These are phyloP conservation scores for Pichia cephalocereana DNA, from an alignment of 805 yeast genomes.

Conservation along the genomic window DNA sequence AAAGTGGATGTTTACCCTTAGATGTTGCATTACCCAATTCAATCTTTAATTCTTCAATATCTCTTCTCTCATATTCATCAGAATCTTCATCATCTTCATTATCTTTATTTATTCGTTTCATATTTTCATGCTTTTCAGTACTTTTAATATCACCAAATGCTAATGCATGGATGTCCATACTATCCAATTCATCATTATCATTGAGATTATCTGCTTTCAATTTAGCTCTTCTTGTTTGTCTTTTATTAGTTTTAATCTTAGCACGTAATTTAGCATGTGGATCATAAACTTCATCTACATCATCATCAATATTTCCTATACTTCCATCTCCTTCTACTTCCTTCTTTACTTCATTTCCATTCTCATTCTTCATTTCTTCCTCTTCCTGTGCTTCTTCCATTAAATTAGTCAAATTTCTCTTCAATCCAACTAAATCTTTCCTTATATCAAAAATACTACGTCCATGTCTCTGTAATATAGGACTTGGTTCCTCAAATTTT, in stretches of 20 bases:
- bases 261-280: constrained; percentile 14
- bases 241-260: constrained; percentile 37
- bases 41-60: constrained; percentile 8
- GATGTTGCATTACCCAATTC: constrained; percentile 13
- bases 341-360: neutral
- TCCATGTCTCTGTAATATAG: constrained; percentile 5
- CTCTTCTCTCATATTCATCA: constrained; percentile 15
- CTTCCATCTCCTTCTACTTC: constrained; percentile 3
- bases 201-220: constrained; percentile 30
- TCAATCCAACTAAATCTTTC: constrained; percentile 4
- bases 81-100: constrained; percentile 12
- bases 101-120: neutral
- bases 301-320: neutral
- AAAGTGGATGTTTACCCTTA: constrained; percentile 21
- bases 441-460: constrained; percentile 7
- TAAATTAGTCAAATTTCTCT: constrained; percentile 5
- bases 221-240: constrained; percentile 43
- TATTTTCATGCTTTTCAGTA: neutral
- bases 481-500: constrained; percentile 5
- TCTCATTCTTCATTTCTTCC: neutral
- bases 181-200: constrained; percentile 25
- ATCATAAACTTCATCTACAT: constrained; percentile 3
- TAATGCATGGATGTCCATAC: constrained; percentile 34
- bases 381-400: constrained; percentile 2
- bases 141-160: constrained; percentile 11